Evolutionary conservation across 2,329 filamentous ascomycete species (phyloP), one percentile per base, ranked within the genome.

Genomic region (Epichloe sibirici): DNA sequence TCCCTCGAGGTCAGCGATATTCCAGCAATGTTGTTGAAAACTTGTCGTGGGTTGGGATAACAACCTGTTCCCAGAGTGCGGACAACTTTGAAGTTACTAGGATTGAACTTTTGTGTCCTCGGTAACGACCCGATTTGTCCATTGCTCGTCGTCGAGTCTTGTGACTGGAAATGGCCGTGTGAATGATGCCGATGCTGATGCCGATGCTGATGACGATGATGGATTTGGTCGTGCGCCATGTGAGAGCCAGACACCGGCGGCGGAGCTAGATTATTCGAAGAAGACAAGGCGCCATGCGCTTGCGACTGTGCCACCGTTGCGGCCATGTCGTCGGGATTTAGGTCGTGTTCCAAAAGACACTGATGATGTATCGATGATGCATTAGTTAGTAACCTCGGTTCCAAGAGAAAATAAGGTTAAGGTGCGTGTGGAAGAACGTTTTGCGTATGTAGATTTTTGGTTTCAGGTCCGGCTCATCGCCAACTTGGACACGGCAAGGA

Each of bases 11-110:
- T 17, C 13, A 31, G 28, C 8, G 28, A 31, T 31, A 31, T 31
- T 31, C 28, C 3, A 31, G 28, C 28, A 31, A 31, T 7, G 28
- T 31, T 31, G 28, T 17, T 17, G 17, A n/a, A 17, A 31, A 9
- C n/a, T 42, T 17, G n/a, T 17, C 39, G 39, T 42, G 28, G 3
- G 28, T 9, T 31, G 28, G 28, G 8, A 31, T 31, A 9, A 31
- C 44, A 35, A 84, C 85, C 86, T 42, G 86, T 90, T 57, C 84
- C 87, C 57, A 91, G 71, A 12, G 87, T 90, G 66, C 86, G 83
- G 58, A 90, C 76, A 48, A 87, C 74, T 55, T 81, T 75, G 65
- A 90, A 90, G 70, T 90, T 84, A 43, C 64, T 62, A 37, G 66
- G 61, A 42, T 63, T 60, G 51, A 69, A 63, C 49, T 60, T 64